These are phyloP conservation scores for Cinnamomum micranthum DNA, from an alignment of 164 flowering plant genomes.

Conservation along the genomic window DNA sequence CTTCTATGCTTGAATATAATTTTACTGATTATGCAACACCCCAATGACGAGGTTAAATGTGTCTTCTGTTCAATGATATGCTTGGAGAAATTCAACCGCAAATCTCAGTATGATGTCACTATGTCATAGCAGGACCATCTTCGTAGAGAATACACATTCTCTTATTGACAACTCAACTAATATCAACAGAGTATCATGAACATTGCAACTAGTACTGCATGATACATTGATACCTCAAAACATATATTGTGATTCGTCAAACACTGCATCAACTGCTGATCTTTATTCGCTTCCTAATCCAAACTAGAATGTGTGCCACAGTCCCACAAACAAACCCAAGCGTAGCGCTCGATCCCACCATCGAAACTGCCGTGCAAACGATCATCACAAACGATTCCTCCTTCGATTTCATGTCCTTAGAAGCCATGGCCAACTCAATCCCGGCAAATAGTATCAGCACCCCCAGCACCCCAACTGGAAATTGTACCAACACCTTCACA, in stretches of 20 bases:
- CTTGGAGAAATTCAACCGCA: too few species aligned
- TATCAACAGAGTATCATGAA: neutral
- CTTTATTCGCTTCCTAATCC: neutral
- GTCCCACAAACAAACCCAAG: conserved; percentile 65
- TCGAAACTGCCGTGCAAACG: conserved; percentile 51
- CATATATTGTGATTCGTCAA: neutral
- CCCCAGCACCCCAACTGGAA: conserved; percentile 75
- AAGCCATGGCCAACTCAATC: conserved; percentile 71
- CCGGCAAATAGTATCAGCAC: conserved; percentile 78
- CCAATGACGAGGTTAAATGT: too few species aligned
- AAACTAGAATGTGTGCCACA: conserved; percentile 22
- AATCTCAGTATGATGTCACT: too few species aligned
- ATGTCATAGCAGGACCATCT: too few species aligned
- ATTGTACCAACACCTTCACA: conserved; percentile 50
- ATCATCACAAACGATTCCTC: conserved; percentile 64
- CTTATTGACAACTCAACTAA: neutral
- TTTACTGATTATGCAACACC: too few species aligned
- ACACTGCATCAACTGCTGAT: neutral
- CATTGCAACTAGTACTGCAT: neutral
- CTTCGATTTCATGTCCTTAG: conserved; percentile 59
- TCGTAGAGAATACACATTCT: too few species aligned
- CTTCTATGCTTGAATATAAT: too few species aligned
- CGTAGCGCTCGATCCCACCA: conserved; percentile 70
- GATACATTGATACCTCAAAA: neutral
- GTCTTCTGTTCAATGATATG: too few species aligned